phyloP scores from a whole-genome alignment of 208 protist species.

The Endotrypanum monterogeii region DNA sequence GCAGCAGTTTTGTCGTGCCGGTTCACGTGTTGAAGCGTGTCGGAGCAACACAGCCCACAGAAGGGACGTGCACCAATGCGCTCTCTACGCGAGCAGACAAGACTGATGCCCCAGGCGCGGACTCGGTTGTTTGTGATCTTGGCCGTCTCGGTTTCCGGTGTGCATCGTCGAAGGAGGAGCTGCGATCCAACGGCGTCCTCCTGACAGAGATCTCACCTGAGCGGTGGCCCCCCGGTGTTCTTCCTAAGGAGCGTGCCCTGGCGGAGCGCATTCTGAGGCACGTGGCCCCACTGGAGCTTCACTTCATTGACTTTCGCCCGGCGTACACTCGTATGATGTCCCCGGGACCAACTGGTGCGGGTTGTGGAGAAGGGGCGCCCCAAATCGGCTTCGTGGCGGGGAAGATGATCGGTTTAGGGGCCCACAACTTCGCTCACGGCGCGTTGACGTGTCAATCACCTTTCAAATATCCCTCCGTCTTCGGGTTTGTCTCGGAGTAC shows the following conservation, averaged over 20 bases:
- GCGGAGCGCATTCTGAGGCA: slow-evolving; percentile 30
- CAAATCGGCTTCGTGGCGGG: neutral
- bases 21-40: slow-evolving; percentile 7
- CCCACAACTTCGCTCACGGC: slow-evolving; percentile 22
- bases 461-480: slow-evolving; percentile 24
- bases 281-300: slow-evolving; percentile 42
- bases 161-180: slow-evolving; percentile 4
- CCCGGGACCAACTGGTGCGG: neutral
- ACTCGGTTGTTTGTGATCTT: slow-evolving; percentile 7
- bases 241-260: slow-evolving; percentile 36
- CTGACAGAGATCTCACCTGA: slow-evolving; percentile 4
- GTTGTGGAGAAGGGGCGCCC: neutral
- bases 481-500: slow-evolving; percentile 39
- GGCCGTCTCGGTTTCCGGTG: slow-evolving; percentile 12
- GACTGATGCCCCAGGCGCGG: neutral
- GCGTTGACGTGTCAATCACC: slow-evolving; percentile 34
- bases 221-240: slow-evolving; percentile 37
- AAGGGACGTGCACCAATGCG: neutral
- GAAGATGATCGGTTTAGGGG: slow-evolving; percentile 8
- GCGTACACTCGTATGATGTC: neutral
- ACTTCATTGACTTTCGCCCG: slow-evolving; percentile 42
- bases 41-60: neutral
- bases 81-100: neutral
- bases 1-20: slow-evolving; percentile 39
- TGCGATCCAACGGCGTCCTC: slow-evolving; percentile 16